phyloP scores from a whole-genome alignment of 768 basidiomycete species.

The Podaxis sp. region DNA sequence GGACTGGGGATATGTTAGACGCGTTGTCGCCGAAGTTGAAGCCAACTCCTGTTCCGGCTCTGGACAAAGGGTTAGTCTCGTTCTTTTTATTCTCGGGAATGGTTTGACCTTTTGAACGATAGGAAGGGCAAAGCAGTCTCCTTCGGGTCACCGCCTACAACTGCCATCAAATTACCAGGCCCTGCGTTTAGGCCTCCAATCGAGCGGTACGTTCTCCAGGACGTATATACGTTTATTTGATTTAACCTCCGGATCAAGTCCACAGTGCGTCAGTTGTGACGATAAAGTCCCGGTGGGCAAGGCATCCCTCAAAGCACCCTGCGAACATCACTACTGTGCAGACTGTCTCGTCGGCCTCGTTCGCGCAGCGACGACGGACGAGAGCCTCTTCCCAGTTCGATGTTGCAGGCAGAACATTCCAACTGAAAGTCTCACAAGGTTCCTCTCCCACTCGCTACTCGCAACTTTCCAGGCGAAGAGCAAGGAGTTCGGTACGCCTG shows the following conservation, averaged over 20 bases:
- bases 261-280: constrained; percentile 21
- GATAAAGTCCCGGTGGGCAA: constrained; percentile 11
- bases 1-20: constrained; percentile 3
- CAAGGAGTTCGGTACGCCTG: constrained; percentile 19
- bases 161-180: background rate
- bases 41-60: background rate
- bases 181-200: background rate
- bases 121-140: constrained; percentile 3
- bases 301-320: constrained; percentile 14
- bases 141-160: background rate
- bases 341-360: constrained; percentile 20
- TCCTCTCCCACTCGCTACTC: constrained; percentile 14
- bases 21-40: constrained; percentile 10
- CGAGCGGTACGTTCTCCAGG: background rate
- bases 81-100: background rate
- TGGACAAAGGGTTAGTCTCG: constrained; percentile 3
- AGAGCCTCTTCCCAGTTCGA: constrained; percentile 22
- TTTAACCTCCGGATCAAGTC: background rate
- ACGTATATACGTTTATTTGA: background rate
- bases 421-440: background rate
- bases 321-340: constrained; percentile 21
- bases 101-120: background rate
- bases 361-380: constrained; percentile 21
- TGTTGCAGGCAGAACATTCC: constrained; percentile 22
- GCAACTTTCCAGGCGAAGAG: constrained; percentile 16